Percentiles rank a stretch among this genome's conserved stretches.
These are phyloP conservation scores for Boletellus sp. DNA, from an alignment of 1,284 basidiomycete species.

Conservation along the genomic window DNA sequence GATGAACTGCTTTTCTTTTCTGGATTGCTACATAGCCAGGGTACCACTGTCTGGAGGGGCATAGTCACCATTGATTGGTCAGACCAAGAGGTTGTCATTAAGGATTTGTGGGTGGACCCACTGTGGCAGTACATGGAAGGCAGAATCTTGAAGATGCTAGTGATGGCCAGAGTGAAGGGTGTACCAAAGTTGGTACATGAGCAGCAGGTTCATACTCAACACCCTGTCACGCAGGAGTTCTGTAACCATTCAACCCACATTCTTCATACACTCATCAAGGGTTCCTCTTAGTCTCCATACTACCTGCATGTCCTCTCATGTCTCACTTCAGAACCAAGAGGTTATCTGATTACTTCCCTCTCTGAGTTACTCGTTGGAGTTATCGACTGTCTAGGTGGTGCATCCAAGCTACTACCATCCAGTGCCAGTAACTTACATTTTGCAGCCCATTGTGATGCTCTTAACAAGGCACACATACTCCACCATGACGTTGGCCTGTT, in stretches of 20 bases:
- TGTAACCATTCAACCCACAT: constrained; percentile 1
- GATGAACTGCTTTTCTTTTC: background rate
- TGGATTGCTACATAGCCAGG: background rate
- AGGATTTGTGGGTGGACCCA: constrained; percentile 4
- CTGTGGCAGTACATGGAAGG: constrained; percentile 1
- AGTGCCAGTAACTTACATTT: too few relatives aligned
- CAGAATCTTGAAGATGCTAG: constrained; percentile 1
- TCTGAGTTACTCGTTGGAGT: constrained; percentile 1
- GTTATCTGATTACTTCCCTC: background rate
- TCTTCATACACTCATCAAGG: background rate
- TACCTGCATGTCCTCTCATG: background rate
- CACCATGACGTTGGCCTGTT: constrained; percentile 7
- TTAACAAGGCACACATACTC: background rate
- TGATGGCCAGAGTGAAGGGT: background rate
- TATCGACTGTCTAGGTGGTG: constrained; percentile 3
- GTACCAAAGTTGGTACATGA: constrained; percentile 3
- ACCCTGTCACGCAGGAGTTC: background rate
- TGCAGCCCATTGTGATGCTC: constrained; percentile 1
- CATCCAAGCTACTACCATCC: too few relatives aligned
- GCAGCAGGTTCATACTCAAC: constrained; percentile 6
- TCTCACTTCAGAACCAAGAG: constrained; percentile 2
- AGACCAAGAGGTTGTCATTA: background rate
- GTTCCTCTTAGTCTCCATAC: background rate
- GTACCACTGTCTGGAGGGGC: constrained; percentile 1
- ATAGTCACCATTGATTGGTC: background rate